phyloP scores from a whole-genome alignment of 2,329 filamentous ascomycete genomes.

The Calonectria pteridis region DNA sequence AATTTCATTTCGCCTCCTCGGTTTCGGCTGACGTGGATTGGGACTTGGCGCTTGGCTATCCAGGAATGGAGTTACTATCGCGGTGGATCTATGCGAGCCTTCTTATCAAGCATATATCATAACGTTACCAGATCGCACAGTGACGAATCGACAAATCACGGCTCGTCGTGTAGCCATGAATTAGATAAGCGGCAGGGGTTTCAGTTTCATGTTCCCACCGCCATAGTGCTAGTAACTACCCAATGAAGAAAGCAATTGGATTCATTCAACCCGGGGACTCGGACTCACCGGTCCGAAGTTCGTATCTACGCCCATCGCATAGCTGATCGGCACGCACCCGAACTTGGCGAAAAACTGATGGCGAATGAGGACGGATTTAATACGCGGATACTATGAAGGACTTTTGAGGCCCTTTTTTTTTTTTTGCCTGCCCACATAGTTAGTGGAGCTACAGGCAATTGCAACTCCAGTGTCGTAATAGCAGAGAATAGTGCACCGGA shows the following conservation, averaged over 20 bases:
- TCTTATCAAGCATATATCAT: slow-evolving; percentile 10
- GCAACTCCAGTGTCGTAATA: neutral
- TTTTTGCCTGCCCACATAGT: neutral
- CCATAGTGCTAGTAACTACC: neutral
- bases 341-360: too few species aligned
- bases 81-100: neutral
- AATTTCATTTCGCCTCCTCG: neutral
- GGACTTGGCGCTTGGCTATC: neutral
- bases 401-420: neutral
- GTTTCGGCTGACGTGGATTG: slow-evolving; percentile 1
- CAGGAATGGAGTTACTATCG: neutral
- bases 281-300: neutral
- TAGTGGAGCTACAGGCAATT: neutral
- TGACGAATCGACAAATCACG: neutral
- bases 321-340: too few species aligned
- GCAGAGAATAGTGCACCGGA: neutral
- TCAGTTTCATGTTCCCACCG: neutral
- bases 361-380: neutral
- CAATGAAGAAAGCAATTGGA: neutral
- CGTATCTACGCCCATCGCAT: too few species aligned
- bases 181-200: neutral
- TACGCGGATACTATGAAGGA: neutral
- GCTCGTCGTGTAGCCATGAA: neutral
- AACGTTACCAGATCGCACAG: neutral
- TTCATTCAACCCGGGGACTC: neutral